Conservation (phyloP, 1,139 yeast species). For the Yamadazyma oceani region DNA sequence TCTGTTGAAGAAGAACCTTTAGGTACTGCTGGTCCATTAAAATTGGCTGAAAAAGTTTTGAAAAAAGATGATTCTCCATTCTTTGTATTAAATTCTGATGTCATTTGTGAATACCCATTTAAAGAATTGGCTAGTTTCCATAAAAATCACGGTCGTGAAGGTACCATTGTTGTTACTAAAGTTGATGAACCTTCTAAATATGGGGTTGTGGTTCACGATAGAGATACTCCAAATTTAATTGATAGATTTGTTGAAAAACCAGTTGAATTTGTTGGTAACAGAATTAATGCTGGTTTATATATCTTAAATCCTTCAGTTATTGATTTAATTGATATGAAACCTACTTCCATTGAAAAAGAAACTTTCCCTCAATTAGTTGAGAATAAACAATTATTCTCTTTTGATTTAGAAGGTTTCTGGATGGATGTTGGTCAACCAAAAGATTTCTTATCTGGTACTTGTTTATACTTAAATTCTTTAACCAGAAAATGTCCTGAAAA, state of each 20-base stretch:
- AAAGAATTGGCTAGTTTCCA: constrained; percentile 90
- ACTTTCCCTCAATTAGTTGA: constrained; percentile 97
- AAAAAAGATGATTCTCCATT: constrained; percentile 95
- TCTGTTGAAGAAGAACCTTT: constrained; percentile 99
- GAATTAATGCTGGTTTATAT: constrained; percentile 96
- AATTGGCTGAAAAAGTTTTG: constrained; percentile 91
- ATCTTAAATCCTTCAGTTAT: constrained; percentile 96
- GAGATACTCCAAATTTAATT: constrained; percentile 87
- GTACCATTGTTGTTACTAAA: constrained; percentile 98
- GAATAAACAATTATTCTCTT: constrained; percentile 85
- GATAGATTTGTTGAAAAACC: constrained; percentile 99
- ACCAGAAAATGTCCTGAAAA: constrained; percentile 75
- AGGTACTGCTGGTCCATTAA: constrained; percentile 99
- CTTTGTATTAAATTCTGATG: constrained; percentile 97
- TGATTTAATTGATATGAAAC: constrained; percentile 94
- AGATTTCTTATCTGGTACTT: constrained; percentile 97
- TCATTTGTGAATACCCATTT: constrained; percentile 98
- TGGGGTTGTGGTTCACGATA: constrained; percentile 98
- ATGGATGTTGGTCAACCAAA: constrained; percentile 99
- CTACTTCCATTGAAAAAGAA: constrained; percentile 99
- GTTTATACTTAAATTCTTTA: constrained; percentile 84
- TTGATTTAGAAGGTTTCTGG: constrained; percentile 99
- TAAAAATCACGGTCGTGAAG: constrained; percentile 93
- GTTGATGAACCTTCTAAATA: constrained; percentile 99
- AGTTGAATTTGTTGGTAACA: constrained; percentile 96